Base-by-base conservation (phyloP, 2,329 filamentous ascomycete genomes). In the Talaromyces sp. region DNA sequence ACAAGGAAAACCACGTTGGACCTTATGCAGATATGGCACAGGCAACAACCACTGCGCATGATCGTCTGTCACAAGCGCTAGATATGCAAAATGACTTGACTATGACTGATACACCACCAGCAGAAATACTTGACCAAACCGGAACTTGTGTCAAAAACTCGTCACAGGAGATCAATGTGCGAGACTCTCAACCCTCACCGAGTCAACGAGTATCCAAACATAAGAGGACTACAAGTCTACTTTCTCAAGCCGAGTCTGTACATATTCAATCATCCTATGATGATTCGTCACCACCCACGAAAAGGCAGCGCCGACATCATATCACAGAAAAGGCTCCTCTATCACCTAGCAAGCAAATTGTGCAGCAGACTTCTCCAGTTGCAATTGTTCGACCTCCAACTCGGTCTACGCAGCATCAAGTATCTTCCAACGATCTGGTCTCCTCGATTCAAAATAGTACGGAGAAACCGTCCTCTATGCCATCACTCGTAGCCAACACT, bases 1-100 rank as follows among this genome's bases (percentile, higher is more conserved):
- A 83, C 66, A 83, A 83, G 68, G 81, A 83, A 68, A 83, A 83
- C 59, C 74, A 76, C 62, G 70, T 76, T 33, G 73, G 71, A 49
- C 69, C 68, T 22, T 69, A 70, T 27, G 63, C 71, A 43, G 70
- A 73, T 33, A 67, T 71, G 27, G 70, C 74, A 3, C 69, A 71
- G 64, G 73, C 74, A 10, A 71, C 75, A 3, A 69, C 72, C 61
- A 73, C 68, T 66, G 74, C 77, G 9, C 78, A 80, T 64, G 73
- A 74, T 62, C 74, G 77, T 4, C 72, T 79, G 52, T 80, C 78
- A 3, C 76, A 78, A 57, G 73, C 68, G 19, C 72, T 80, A 35
- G 72, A 73, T 47, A 62, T 77, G 27, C 69, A 74, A 45, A 67
- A 67, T 2, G 69, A 68, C 43, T 67, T 67, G 43, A 65, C 69